Evolutionary conservation across 192 early-diverging fungal genomes (phyloP).

Genomic region (Piromyces finnis): DNA sequence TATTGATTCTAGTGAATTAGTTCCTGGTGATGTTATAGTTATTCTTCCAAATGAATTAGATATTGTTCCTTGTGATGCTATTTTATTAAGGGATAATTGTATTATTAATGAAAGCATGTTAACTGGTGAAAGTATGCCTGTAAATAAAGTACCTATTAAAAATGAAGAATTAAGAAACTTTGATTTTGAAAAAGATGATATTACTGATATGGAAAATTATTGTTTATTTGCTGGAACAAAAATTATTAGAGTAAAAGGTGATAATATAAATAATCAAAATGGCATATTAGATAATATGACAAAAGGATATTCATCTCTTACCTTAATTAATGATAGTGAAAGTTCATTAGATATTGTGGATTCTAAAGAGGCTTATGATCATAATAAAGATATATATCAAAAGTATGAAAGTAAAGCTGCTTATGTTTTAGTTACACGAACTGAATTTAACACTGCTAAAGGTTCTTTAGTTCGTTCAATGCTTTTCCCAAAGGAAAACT

Average conservation of each 20-base stretch:
- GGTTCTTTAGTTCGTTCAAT: slow-evolving; percentile 88
- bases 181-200: slow-evolving; percentile 36
- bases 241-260: slow-evolving; percentile 51
- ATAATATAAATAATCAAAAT: not conserved
- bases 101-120: slow-evolving; percentile 86
- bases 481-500: slow-evolving; percentile 89
- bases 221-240: slow-evolving; percentile 87
- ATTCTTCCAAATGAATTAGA: no score
- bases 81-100: slow-evolving; percentile 81
- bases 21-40: slow-evolving; percentile 86
- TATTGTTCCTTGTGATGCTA: slow-evolving; percentile 70
- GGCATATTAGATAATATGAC: no score
- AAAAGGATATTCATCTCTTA: no score
- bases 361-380: no score
- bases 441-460: slow-evolving; percentile 92
- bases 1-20: slow-evolving; percentile 49
- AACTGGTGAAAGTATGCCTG: slow-evolving; percentile 90
- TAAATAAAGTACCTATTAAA: slow-evolving; percentile 70
- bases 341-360: no score
- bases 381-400: no score
- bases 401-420: not conserved
- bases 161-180: slow-evolving; percentile 35
- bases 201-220: slow-evolving; percentile 53
- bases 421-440: slow-evolving; percentile 73
- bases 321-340: no score